Conservation (phyloP, 768 basidiomycete genomes). For the Tephrocybe sp. region DNA sequence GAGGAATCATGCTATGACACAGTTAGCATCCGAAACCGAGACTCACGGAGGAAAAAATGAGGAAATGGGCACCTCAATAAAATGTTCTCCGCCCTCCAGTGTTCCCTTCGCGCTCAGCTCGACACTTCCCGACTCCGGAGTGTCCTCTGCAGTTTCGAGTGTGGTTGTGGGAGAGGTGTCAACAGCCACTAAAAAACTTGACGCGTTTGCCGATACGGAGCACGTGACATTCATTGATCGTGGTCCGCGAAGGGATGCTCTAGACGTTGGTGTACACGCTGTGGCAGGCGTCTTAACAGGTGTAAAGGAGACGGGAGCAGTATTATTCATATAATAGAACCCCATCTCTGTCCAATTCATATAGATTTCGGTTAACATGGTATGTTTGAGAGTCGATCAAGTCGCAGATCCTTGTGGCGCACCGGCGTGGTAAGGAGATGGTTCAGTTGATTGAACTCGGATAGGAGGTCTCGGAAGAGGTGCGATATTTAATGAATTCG, state of each 20-base stretch:
- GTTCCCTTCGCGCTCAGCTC: conserved; percentile 9
- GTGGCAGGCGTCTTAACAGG: not conserved
- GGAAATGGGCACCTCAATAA: not conserved
- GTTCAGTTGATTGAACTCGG: too few species aligned
- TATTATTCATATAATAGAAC: not conserved
- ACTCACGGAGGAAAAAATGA: not conserved
- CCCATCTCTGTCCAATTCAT: not conserved
- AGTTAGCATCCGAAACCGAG: not conserved
- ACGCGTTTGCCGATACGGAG: conserved; percentile 5
- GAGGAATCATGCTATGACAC: conserved; percentile 15
- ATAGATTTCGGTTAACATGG: not conserved
- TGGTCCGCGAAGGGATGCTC: not conserved
- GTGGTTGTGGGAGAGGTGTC: conserved; percentile 6
- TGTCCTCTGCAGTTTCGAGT: conserved; percentile 1
- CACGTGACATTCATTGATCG: conserved; percentile 16
- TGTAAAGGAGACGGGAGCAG: not conserved
- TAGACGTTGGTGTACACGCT: not conserved
- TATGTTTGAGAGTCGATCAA: too few species aligned
- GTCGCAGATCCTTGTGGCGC: conserved; percentile 17
- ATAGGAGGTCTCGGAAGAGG: too few species aligned
- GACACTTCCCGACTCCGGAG: conserved; percentile 7
- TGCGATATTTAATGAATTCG: too few species aligned
- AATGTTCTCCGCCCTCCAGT: conserved; percentile 11
- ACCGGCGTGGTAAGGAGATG: not conserved
- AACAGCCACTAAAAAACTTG: conserved; percentile 10